These are phyloP conservation scores for Agaricus blazei DNA, from an alignment of 768 basidiomycete species.

Conservation along the genomic window DNA sequence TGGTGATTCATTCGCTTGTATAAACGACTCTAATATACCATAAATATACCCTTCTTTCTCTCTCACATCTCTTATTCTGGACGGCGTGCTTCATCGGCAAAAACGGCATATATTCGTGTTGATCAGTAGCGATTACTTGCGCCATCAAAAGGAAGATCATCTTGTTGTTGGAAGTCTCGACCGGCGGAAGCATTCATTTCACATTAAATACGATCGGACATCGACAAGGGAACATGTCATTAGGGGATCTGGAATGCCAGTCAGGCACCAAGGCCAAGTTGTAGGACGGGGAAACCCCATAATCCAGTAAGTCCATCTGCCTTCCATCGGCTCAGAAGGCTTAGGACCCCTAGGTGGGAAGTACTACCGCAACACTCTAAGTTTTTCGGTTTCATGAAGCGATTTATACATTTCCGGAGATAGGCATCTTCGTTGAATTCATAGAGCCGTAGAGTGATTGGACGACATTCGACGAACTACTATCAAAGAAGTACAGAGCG, in stretches of 20 bases:
- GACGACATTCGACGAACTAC: too few relatives aligned
- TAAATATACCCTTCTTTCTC: too few relatives aligned
- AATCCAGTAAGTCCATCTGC: constrained; percentile 44
- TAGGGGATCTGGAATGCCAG: constrained; percentile 66
- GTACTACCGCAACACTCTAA: constrained; percentile 26
- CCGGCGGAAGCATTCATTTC: constrained; percentile 45
- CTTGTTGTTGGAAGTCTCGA: constrained; percentile 54
- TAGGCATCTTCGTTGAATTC: neutral
- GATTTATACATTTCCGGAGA: constrained; percentile 18
- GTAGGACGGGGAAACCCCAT: constrained; percentile 59
- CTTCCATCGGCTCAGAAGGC: neutral
- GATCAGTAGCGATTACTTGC: constrained; percentile 39
- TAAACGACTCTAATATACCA: too few relatives aligned
- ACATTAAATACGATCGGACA: constrained; percentile 48
- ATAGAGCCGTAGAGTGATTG: neutral
- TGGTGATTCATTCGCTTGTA: too few relatives aligned
- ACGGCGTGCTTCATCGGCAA: too few relatives aligned
- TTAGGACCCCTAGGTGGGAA: constrained; percentile 29
- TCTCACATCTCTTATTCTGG: too few relatives aligned
- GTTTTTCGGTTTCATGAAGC: constrained; percentile 24
- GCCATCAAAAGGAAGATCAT: constrained; percentile 37
- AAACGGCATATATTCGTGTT: too few relatives aligned
- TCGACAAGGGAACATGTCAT: constrained; percentile 46
- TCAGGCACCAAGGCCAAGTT: constrained; percentile 44
- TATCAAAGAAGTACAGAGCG: too few relatives aligned